These are phyloP conservation scores for Fistulina hepatica DNA, from an alignment of 1,284 basidiomycete genomes.

Conservation along the genomic window DNA sequence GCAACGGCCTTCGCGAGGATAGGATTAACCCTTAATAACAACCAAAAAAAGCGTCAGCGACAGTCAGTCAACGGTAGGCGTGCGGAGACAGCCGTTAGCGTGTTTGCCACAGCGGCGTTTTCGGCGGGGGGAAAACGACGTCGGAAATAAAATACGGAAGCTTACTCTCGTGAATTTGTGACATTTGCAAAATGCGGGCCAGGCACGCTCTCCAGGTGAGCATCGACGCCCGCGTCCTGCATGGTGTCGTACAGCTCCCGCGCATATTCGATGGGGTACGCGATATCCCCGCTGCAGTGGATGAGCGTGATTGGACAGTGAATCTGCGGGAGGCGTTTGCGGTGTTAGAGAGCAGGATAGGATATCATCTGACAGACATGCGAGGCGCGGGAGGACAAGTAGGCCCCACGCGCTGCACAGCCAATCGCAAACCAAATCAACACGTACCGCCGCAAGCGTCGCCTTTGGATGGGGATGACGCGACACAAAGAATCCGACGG, in stretches of 20 bases:
- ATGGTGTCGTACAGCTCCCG: constrained; percentile 21
- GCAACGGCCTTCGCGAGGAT: not conserved
- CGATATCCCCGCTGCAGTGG: constrained; percentile 25
- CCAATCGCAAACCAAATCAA: no score
- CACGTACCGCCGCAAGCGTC: no score
- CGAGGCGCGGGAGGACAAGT: no score
- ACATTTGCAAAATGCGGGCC: constrained; percentile 28
- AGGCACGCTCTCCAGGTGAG: constrained; percentile 17
- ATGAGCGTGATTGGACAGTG: constrained; percentile 24
- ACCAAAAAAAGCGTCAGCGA: no score
- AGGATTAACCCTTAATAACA: constrained; percentile 21
- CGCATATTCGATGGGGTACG: constrained; percentile 21
- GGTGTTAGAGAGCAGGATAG: no score
- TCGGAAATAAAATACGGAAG: not conserved
- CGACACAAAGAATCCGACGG: constrained; percentile 26
- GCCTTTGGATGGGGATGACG: constrained; percentile 19
- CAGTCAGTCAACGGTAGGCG: no score
- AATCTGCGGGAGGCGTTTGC: constrained; percentile 17
- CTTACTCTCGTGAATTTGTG: constrained; percentile 23
- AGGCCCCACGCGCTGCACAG: no score
- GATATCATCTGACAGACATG: no score
- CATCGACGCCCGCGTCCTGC: constrained; percentile 20
- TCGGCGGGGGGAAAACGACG: constrained; percentile 20
- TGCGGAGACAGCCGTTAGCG: no score
- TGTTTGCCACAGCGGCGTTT: no score